Evolutionary conservation across 768 basidiomycete genomes (phyloP).

Genomic region (Mycena maculata): DNA sequence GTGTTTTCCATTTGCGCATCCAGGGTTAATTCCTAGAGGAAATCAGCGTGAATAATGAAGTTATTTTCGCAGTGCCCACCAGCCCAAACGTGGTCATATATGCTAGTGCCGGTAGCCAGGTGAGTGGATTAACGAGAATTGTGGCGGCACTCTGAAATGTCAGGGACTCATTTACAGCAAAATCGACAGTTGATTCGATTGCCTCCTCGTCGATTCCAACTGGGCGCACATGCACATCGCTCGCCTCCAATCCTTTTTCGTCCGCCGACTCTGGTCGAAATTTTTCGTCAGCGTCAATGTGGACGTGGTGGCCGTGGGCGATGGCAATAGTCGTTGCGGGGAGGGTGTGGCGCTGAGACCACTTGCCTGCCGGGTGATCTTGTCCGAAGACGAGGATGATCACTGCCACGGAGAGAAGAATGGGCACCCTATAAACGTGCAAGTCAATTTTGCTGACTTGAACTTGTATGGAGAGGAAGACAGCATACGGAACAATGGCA

Average conservation of each 20-base stretch:
- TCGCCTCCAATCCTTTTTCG: slow-evolving; percentile 41
- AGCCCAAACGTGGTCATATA: slow-evolving; percentile 69
- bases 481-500: slow-evolving; percentile 50
- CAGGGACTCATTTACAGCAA: slow-evolving; percentile 59
- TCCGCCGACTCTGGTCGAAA: slow-evolving; percentile 39
- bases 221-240: slow-evolving; percentile 31
- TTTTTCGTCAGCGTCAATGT: slow-evolving; percentile 38
- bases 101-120: slow-evolving; percentile 65
- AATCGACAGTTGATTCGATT: slow-evolving; percentile 51
- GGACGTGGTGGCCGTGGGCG: slow-evolving; percentile 33
- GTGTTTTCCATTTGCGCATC: slow-evolving; percentile 64
- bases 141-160: slow-evolving; percentile 45
- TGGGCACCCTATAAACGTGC: slow-evolving; percentile 54
- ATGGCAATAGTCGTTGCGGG: slow-evolving; percentile 42
- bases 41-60: not conserved
- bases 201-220: slow-evolving; percentile 22
- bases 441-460: not conserved
- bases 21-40: slow-evolving; percentile 59
- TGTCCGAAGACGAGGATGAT: slow-evolving; percentile 58
- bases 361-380: slow-evolving; percentile 66
- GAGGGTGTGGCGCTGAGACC: slow-evolving; percentile 58
- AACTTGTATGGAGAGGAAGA: not conserved
- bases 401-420: slow-evolving; percentile 56
- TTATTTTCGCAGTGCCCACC: not conserved
- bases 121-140: slow-evolving; percentile 56